A percentile compares a stretch with the other conserved stretches of the same genome.
These are phyloP conservation scores for Sparassis latifolia DNA, from an alignment of 1,284 basidiomycete species.

Conservation along the genomic window DNA sequence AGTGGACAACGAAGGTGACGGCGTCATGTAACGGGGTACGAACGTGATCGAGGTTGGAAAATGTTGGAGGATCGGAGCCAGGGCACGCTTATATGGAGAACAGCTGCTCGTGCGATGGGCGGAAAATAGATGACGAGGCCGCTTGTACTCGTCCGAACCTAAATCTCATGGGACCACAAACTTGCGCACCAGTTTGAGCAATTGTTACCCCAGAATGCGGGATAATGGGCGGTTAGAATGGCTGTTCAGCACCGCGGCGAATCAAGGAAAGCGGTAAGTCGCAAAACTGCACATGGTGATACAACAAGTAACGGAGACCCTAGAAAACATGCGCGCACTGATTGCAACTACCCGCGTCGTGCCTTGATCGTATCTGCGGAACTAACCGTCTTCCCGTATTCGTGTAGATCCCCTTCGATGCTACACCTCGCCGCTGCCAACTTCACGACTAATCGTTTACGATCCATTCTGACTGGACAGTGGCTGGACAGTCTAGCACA, in stretches of 20 bases:
- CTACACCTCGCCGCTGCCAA: not conserved
- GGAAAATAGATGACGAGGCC: not conserved
- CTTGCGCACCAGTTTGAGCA: slow-evolving; percentile 2
- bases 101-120: no score
- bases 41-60: slow-evolving; percentile 26
- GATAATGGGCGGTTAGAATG: slow-evolving; percentile 3
- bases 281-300: slow-evolving; percentile 13
- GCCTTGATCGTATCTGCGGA: slow-evolving; percentile 3
- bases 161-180: slow-evolving; percentile 1
- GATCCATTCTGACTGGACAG: no score
- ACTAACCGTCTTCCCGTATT: slow-evolving; percentile 1
- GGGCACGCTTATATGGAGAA: no score
- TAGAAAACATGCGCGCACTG: no score
- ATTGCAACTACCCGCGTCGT: not conserved
- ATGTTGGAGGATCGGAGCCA: slow-evolving; percentile 16
- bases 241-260: slow-evolving; percentile 5
- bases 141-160: not conserved
- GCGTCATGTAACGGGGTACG: slow-evolving; percentile 27
- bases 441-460: slow-evolving; percentile 3
- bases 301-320: slow-evolving; percentile 2
- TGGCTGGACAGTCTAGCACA: no score
- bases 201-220: not conserved
- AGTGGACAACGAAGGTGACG: slow-evolving; percentile 20
- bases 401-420: no score
- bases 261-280: slow-evolving; percentile 4